Evolutionary conservation across 1,139 yeast species (phyloP).

Genomic region (Nakaseomyces sp.): DNA sequence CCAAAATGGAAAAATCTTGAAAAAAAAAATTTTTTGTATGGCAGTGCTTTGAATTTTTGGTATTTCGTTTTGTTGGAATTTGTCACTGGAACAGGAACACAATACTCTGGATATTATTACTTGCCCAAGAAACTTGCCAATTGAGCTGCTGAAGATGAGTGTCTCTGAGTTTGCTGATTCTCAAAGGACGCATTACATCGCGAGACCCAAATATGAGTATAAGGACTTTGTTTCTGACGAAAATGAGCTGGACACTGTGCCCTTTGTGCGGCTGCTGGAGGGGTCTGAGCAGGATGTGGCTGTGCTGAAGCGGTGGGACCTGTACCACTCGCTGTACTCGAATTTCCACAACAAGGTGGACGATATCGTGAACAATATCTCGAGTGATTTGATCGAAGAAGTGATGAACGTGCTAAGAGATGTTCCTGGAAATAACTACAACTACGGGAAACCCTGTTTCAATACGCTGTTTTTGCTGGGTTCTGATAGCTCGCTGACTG

Average conservation of each 20-base stretch:
- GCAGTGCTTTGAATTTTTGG: too few relatives aligned
- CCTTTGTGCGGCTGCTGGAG: conserved; percentile 34
- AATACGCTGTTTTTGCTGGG: conserved; percentile 28
- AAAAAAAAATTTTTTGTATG: too few relatives aligned
- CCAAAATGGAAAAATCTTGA: too few relatives aligned
- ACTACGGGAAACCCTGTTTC: conserved; percentile 15
- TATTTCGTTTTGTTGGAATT: too few relatives aligned
- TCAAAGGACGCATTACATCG: conserved; percentile 25
- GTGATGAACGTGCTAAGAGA: conserved; percentile 20
- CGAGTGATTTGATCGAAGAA: conserved; percentile 22
- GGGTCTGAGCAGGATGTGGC: conserved; percentile 32
- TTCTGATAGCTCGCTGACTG: conserved; percentile 27
- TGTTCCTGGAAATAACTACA: conserved; percentile 5
- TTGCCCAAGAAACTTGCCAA: too few relatives aligned
- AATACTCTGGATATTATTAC: too few relatives aligned
- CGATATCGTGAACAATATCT: conserved; percentile 25
- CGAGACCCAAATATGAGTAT: conserved; percentile 15
- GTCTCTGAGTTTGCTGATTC: conserved; percentile 28
- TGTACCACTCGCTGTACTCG: conserved; percentile 29
- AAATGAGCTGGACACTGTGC: conserved; percentile 17
- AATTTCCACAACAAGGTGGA: conserved; percentile 29
- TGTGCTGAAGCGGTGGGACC: conserved; percentile 32
- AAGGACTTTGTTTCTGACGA: conserved; percentile 3
- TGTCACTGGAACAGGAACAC: too few relatives aligned
- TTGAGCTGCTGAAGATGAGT: conserved; percentile 12